These are phyloP conservation scores for Gossypium herbaceum DNA, from an alignment of 345 rosid genomes.

Conservation along the genomic window DNA sequence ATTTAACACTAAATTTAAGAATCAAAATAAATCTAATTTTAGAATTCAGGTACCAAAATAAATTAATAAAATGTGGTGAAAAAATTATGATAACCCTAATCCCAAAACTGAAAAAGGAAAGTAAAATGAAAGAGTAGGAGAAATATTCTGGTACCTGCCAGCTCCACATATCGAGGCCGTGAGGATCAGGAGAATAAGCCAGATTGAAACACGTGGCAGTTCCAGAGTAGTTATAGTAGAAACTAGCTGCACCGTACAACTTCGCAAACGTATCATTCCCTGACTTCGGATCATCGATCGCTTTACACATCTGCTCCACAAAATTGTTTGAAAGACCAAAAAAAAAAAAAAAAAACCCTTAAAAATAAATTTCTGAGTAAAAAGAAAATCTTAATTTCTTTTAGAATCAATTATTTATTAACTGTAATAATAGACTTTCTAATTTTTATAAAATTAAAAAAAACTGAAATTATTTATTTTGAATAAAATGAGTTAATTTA, in stretches of 20 bases:
- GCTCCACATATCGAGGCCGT: slow-evolving; percentile 40
- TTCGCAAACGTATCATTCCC: slow-evolving; percentile 47
- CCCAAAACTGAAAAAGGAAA: not conserved
- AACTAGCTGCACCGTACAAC: slow-evolving; percentile 44
- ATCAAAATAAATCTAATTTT: too few species aligned
- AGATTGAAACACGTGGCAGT: slow-evolving; percentile 45
- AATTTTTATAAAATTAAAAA: too few species aligned
- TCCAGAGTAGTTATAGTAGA: slow-evolving; percentile 52
- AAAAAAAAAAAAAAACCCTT: not conserved
- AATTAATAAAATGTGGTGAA: too few species aligned
- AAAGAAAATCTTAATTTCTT: too few species aligned
- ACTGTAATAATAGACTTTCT: not conserved
- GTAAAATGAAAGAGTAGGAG: not conserved
- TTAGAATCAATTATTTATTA: too few species aligned
- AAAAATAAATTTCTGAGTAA: too few species aligned
- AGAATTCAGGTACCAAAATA: too few species aligned
- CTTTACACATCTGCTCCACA: slow-evolving; percentile 52
- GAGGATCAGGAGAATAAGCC: slow-evolving; percentile 35
- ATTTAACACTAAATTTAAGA: too few species aligned
- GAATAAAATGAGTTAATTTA: not conserved
- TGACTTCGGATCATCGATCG: slow-evolving; percentile 43
- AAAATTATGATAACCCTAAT: too few species aligned
- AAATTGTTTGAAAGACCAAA: not conserved
- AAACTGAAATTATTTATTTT: not conserved
- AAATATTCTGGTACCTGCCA: slow-evolving; percentile 46